A percentile compares a stretch with the other conserved stretches of the same genome.
phyloP scores from a whole-genome alignment of 768 basidiomycete genomes.

The Galerina marginata region DNA sequence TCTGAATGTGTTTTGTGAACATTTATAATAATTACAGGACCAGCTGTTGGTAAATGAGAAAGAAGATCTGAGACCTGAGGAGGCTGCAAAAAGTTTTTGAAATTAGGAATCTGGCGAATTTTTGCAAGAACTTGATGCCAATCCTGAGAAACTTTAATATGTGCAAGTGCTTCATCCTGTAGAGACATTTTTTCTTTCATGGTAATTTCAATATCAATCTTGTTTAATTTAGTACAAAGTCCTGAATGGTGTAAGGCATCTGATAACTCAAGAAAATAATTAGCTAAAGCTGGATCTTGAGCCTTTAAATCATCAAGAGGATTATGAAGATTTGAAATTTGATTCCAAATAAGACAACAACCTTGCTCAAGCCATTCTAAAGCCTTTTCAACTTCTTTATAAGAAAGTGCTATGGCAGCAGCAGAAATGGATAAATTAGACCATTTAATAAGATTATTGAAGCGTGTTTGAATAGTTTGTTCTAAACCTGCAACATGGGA shows the following conservation, averaged over 20 bases:
- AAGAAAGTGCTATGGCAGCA: slow-evolving; percentile 18
- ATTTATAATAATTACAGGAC: no score
- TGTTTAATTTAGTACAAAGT: background rate
- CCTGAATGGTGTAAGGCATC: slow-evolving; percentile 2
- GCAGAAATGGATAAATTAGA: slow-evolving; percentile 17
- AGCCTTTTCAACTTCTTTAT: slow-evolving; percentile 2
- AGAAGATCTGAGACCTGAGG: no score
- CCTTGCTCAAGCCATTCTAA: background rate
- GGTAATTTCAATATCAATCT: background rate
- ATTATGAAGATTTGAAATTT: slow-evolving; percentile 13
- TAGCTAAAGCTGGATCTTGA: slow-evolving; percentile 5
- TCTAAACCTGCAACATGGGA: slow-evolving; percentile 25
- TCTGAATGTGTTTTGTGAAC: no score
- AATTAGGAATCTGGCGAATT: slow-evolving; percentile 16
- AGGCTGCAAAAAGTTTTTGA: no score
- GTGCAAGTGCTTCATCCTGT: background rate
- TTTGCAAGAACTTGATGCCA: slow-evolving; percentile 21
- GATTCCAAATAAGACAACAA: slow-evolving; percentile 20
- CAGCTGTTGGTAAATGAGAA: no score
- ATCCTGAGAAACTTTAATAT: slow-evolving; percentile 19
- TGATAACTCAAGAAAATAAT: slow-evolving; percentile 2
- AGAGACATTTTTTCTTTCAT: background rate
- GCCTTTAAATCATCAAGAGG: slow-evolving; percentile 6
- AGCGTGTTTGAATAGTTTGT: slow-evolving; percentile 18
- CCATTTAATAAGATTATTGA: slow-evolving; percentile 11